Percentiles rank a stretch among this genome's conserved stretches.
Conservation (phyloP, 2,329 filamentous ascomycete species). For the Curvularia lunata region DNA sequence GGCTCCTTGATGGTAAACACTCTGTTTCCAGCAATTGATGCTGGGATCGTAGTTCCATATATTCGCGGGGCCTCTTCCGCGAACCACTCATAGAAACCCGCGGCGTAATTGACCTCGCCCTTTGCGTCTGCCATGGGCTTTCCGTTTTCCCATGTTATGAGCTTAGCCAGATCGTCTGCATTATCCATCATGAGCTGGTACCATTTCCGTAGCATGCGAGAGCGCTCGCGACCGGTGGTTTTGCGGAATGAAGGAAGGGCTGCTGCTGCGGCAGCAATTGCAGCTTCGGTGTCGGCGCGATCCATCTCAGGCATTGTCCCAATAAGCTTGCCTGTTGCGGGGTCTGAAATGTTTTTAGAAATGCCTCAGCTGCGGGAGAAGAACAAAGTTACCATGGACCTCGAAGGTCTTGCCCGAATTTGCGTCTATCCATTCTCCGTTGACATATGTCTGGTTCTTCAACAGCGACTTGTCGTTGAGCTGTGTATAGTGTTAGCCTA, state of each 20-base stretch:
- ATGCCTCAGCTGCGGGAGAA: neutral
- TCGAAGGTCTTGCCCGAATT: slow-evolving; percentile 91
- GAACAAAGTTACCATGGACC: slow-evolving; percentile 60
- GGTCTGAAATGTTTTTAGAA: slow-evolving; percentile 62
- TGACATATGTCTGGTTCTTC: slow-evolving; percentile 84
- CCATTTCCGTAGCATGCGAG: slow-evolving; percentile 78
- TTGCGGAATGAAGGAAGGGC: slow-evolving; percentile 75
- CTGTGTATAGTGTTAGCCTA: slow-evolving; percentile 34
- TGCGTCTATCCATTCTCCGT: slow-evolving; percentile 89
- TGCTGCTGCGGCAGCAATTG: slow-evolving; percentile 80
- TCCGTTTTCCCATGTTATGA: slow-evolving; percentile 91
- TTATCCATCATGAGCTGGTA: slow-evolving; percentile 81
- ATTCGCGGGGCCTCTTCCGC: slow-evolving; percentile 48
- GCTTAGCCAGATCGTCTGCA: slow-evolving; percentile 76
- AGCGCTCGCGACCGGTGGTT: slow-evolving; percentile 75
- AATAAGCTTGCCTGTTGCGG: slow-evolving; percentile 79
- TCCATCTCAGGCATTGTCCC: slow-evolving; percentile 86
- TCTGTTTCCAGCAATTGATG: slow-evolving; percentile 72
- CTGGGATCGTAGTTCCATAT: slow-evolving; percentile 73
- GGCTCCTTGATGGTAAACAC: slow-evolving; percentile 82
- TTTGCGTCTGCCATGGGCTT: slow-evolving; percentile 70
- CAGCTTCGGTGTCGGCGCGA: slow-evolving; percentile 75
- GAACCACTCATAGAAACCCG: slow-evolving; percentile 53
- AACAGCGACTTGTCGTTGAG: slow-evolving; percentile 67
- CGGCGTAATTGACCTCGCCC: slow-evolving; percentile 50